phyloP scores from a whole-genome alignment of 208 protist genomes.

The Leishmania arabica region DNA sequence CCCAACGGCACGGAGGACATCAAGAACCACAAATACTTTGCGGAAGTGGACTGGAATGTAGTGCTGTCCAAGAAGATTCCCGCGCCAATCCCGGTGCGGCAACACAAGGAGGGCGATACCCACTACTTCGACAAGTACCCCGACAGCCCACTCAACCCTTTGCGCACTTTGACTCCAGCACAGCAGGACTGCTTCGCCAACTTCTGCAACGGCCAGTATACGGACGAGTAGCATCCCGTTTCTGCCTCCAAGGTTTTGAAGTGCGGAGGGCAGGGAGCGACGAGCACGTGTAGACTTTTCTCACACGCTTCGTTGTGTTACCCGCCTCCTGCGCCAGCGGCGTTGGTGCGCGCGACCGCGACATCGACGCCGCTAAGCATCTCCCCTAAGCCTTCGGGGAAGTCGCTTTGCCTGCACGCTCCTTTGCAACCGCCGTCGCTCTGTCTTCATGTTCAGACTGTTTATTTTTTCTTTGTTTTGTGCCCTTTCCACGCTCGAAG shows the following conservation, averaged over 20 bases:
- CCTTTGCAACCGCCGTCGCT: slow-evolving; percentile 6
- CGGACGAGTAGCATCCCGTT: slow-evolving; percentile 41
- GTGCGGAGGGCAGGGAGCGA: neutral
- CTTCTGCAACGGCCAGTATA: slow-evolving; percentile 89
- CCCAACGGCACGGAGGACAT: slow-evolving; percentile 93
- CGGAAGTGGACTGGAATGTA: slow-evolving; percentile 94
- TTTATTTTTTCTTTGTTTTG: slow-evolving; percentile 13
- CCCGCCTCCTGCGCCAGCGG: neutral
- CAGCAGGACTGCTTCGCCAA: slow-evolving; percentile 90
- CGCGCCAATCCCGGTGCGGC: slow-evolving; percentile 84
- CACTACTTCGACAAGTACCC: slow-evolving; percentile 94
- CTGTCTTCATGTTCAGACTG: neutral
- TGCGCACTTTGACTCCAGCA: slow-evolving; percentile 66
- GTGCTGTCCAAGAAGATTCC: slow-evolving; percentile 80
- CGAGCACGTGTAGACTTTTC: neutral
- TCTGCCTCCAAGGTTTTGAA: neutral
- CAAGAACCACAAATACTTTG: slow-evolving; percentile 97
- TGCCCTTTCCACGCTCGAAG: slow-evolving; percentile 11
- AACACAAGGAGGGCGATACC: slow-evolving; percentile 77
- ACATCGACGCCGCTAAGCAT: neutral
- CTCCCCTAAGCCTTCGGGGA: neutral
- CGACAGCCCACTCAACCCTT: slow-evolving; percentile 77
- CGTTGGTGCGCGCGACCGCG: neutral
- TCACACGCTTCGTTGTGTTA: slow-evolving; percentile 5
- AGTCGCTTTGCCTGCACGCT: neutral